These are phyloP conservation scores for Pelargonium exstipulatum DNA, from an alignment of 441 rosid genomes.

Conservation along the genomic window DNA sequence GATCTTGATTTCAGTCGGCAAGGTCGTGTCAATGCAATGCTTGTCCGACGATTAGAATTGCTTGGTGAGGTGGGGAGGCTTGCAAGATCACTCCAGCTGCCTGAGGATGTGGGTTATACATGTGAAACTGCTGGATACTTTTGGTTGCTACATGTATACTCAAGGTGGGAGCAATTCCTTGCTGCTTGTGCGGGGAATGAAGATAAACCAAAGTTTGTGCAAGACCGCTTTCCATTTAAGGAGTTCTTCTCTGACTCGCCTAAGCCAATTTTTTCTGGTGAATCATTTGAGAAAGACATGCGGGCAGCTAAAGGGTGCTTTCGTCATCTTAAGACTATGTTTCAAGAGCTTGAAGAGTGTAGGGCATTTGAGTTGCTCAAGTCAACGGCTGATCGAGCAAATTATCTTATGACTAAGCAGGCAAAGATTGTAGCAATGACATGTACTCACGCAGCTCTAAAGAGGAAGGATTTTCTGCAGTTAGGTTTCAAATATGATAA, in stretches of 20 bases:
- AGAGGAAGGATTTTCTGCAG: conserved; percentile 96
- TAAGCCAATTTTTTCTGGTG: conserved; percentile 68
- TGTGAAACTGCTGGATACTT: conserved; percentile 99
- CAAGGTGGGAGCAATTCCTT: conserved; percentile 93
- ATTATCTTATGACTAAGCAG: conserved; percentile 96
- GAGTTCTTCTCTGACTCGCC: conserved; percentile 84
- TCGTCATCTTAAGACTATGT: conserved; percentile 82
- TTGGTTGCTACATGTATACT: conserved; percentile 96
- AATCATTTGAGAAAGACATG: conserved; percentile 94
- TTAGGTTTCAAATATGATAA: conserved; percentile 97
- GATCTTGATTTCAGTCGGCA: conserved; percentile 99
- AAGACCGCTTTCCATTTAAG: conserved; percentile 82
- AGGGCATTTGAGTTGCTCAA: conserved; percentile 98
- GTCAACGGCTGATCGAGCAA: conserved; percentile 98
- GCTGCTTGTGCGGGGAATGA: conserved; percentile 85
- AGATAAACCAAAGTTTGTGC: conserved; percentile 65
- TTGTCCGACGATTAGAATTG: conserved; percentile 86
- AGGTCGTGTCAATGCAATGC: conserved; percentile 99
- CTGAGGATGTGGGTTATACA: conserved; percentile 98
- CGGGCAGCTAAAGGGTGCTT: conserved; percentile 92
- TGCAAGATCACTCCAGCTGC: conserved; percentile 90
- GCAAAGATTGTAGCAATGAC: conserved; percentile 99
- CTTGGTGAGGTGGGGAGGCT: conserved; percentile 94
- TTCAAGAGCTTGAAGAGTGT: conserved; percentile 98
- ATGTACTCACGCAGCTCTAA: conserved; percentile 97